Evolutionary conservation across 1,139 yeast genomes (phyloP), one percentile per base, ranked within the genome.

Genomic region (Torulaspora pretoriensis): DNA sequence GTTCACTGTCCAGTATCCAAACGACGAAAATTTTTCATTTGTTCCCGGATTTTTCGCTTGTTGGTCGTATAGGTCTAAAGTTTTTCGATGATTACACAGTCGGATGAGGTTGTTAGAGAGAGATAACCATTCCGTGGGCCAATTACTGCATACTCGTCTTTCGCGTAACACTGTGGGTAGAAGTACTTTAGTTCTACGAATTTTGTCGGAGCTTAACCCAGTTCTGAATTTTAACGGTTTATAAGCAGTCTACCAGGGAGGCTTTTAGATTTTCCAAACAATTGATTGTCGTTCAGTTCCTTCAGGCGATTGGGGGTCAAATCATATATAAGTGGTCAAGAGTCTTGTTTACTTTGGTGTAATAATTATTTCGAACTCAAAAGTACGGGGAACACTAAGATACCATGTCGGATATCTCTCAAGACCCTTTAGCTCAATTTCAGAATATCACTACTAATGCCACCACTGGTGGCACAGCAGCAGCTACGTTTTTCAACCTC

Each of bases 321-420:
- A 16, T 29, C 19, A 16, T 29, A 29, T 29, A 29, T 29, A 29
- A 29, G 32, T 29, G 32, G 32, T 16, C 16, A 19, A 19, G 32
- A 14, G 32, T 29, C 16, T 29, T 26, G 29, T 26, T 26, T 26
- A 26, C 29, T 26, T n/a, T n/a, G 29, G 32, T 14, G n/a, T 29
- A 19, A 19, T 4, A 19, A 4, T 19, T 19, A 19, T 19, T 7
- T 5, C 22, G 22, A 19, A 19, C 22, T 19, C 22, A 19, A 5
- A 10, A 27, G 29, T n/a, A 27, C 8, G n/a, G 29, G 13, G 13
- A 27, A n/a, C 14, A 14, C 14, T 17, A 23, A 9, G 28, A 12
- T 12, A 26, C 27, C 27, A 45, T 47, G 50, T 39, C 47, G 14
- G 48, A 42, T 35, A 40, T 47, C 29, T 35, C 40, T 19, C 32